Evolutionary conservation across 2,329 filamentous ascomycete genomes (phyloP).

Genomic region (Fusarium multiceps): DNA sequence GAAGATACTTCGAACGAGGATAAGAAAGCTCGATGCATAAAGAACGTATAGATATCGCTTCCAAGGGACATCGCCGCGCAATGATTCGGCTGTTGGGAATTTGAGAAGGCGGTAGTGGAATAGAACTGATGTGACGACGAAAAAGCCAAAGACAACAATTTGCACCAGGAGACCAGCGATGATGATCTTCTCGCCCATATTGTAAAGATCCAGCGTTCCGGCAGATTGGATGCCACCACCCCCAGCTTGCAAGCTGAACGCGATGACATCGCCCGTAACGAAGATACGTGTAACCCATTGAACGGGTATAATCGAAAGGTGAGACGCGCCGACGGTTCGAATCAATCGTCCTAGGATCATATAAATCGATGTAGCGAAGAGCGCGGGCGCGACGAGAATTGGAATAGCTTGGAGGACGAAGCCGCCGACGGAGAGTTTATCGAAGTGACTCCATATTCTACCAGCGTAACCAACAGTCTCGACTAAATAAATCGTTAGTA

Average conservation of each 20-base stretch:
- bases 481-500: not conserved
- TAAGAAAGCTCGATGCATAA: conserved; percentile 11
- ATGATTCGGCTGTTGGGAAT: not conserved
- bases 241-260: not conserved
- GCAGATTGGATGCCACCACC: conserved; percentile 15
- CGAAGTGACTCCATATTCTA: conserved; percentile 22
- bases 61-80: not conserved
- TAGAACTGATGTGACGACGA: conserved; percentile 8
- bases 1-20: conserved; percentile 17
- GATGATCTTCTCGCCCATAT: conserved; percentile 15
- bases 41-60: conserved; percentile 13
- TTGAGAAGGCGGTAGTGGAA: conserved; percentile 1
- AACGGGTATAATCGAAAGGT: conserved; percentile 5
- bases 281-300: conserved; percentile 22
- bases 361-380: conserved; percentile 21
- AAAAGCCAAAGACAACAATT: conserved; percentile 12
- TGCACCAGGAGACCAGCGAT: conserved; percentile 8
- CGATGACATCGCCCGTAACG: conserved; percentile 7
- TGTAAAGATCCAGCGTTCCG: not conserved
- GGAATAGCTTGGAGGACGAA: conserved; percentile 17
- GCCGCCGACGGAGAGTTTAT: not conserved
- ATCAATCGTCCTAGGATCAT: conserved; percentile 24
- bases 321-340: conserved; percentile 5
- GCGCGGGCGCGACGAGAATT: conserved; percentile 14
- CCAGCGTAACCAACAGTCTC: conserved; percentile 13